Evolutionary conservation across 345 rosid genomes (phyloP).

Genomic region (Eutrema japonicum): DNA sequence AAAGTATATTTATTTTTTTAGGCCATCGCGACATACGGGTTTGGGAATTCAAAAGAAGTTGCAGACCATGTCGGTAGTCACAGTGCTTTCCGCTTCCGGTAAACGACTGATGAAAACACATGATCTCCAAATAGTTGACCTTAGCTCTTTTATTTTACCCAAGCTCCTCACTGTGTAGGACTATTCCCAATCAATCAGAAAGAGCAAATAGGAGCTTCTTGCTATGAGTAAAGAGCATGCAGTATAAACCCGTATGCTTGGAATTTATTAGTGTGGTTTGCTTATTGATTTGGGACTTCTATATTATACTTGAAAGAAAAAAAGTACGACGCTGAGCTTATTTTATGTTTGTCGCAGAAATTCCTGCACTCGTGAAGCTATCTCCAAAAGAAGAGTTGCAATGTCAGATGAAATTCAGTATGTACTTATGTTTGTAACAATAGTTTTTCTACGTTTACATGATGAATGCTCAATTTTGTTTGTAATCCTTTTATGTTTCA

Average conservation of each 20-base stretch:
- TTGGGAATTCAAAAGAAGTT: no score
- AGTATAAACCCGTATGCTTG: conserved; percentile 58
- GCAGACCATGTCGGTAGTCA: no score
- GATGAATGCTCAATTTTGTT: conserved; percentile 8
- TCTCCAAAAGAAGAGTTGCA: conserved; percentile 56
- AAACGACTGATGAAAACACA: no score
- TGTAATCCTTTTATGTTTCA: conserved; percentile 27
- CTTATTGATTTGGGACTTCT: conserved; percentile 1
- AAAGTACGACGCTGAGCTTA: neutral
- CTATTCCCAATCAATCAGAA: conserved; percentile 80
- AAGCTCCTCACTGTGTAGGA: conserved; percentile 52
- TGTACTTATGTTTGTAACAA: conserved; percentile 31
- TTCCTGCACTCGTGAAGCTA: no score
- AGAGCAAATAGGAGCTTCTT: conserved; percentile 85
- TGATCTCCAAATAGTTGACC: no score
- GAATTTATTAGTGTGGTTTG: conserved; percentile 1
- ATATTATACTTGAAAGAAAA: neutral
- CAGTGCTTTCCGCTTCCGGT: no score
- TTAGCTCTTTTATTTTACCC: neutral
- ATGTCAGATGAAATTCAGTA: conserved; percentile 64
- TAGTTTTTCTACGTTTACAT: conserved; percentile 4
- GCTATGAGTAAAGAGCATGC: conserved; percentile 66
- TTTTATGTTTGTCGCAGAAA: conserved; percentile 50
- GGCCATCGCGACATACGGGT: no score
- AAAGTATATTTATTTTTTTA: no score